Evolutionary conservation across 2,329 filamentous ascomycete genomes (phyloP).

Genomic region (Aspergillus quadricinctus): DNA sequence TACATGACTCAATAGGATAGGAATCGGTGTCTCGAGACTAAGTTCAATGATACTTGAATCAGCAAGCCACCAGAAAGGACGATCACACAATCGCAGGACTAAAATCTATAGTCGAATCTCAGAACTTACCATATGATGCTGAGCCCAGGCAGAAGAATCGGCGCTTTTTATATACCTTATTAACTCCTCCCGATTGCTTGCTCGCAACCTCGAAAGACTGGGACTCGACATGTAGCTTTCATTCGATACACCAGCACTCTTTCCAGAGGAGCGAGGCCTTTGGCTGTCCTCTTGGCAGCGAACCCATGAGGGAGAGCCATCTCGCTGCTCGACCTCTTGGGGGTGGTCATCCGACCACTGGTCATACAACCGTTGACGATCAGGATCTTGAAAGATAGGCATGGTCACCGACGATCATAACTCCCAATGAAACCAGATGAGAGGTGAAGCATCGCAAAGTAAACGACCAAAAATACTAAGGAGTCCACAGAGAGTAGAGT

Average conservation of each 20-base stretch:
- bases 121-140: conserved; percentile 55
- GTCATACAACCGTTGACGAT: conserved; percentile 27
- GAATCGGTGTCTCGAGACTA: neutral
- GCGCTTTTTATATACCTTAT: conserved; percentile 80
- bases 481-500: neutral
- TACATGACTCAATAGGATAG: neutral
- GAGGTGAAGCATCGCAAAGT: conserved; percentile 23
- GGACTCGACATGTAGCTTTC: conserved; percentile 10
- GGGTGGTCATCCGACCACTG: conserved; percentile 22
- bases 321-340: conserved; percentile 7
- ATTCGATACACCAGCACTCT: conserved; percentile 11
- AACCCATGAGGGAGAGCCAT: conserved; percentile 9
- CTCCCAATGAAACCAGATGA: conserved; percentile 12
- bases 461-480: neutral
- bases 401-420: conserved; percentile 21
- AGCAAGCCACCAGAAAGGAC: neutral
- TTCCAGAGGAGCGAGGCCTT: conserved; percentile 10
- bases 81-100: neutral
- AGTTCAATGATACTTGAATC: neutral
- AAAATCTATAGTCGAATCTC: neutral
- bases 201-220: conserved; percentile 19
- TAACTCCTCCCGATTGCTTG: conserved; percentile 65
- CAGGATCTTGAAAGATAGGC: conserved; percentile 33
- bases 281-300: conserved; percentile 8
- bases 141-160: conserved; percentile 70